phyloP scores from a whole-genome alignment of 2,329 filamentous ascomycete species.

The Xylariaceae sp. region DNA sequence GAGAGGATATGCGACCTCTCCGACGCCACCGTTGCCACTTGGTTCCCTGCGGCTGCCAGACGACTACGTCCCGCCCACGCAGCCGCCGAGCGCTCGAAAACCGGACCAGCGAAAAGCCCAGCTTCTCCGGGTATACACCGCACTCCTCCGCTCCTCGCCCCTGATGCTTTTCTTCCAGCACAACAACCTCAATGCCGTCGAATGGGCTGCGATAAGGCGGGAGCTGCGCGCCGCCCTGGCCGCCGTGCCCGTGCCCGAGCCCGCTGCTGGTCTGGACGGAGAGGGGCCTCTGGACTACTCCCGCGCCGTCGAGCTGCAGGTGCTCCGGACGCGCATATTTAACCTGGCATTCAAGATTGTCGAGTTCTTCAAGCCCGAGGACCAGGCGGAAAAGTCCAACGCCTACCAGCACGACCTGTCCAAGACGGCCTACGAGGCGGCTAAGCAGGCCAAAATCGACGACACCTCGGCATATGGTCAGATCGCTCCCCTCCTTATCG shows the following conservation, averaged over 20 bases:
- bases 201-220: conserved; percentile 66
- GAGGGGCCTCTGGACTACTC: conserved; percentile 41
- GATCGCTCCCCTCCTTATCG: conserved; percentile 70
- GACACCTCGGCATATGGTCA: conserved; percentile 41
- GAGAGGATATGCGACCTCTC: conserved; percentile 21
- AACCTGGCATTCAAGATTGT: conserved; percentile 75
- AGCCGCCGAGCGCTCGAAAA: conserved; percentile 81
- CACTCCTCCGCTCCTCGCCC: conserved; percentile 76
- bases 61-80: conserved; percentile 55
- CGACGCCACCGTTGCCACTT: conserved; percentile 12
- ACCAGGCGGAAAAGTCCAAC: conserved; percentile 28
- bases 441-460: conserved; percentile 27
- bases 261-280: conserved; percentile 26
- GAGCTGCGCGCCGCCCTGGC: conserved; percentile 50
- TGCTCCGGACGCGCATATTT: conserved; percentile 85
- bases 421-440: conserved; percentile 40
- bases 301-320: conserved; percentile 65
- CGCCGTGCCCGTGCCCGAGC: conserved; percentile 27
- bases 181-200: conserved; percentile 61
- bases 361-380: conserved; percentile 65
- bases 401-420: conserved; percentile 48
- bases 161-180: conserved; percentile 76
- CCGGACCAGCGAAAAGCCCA: conserved; percentile 87
- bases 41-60: conserved; percentile 30
- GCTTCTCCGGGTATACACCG: conserved; percentile 77